phyloP scores from a whole-genome alignment of 176 grass and related monocot genomes.

The Bothriochloa decipiens region DNA sequence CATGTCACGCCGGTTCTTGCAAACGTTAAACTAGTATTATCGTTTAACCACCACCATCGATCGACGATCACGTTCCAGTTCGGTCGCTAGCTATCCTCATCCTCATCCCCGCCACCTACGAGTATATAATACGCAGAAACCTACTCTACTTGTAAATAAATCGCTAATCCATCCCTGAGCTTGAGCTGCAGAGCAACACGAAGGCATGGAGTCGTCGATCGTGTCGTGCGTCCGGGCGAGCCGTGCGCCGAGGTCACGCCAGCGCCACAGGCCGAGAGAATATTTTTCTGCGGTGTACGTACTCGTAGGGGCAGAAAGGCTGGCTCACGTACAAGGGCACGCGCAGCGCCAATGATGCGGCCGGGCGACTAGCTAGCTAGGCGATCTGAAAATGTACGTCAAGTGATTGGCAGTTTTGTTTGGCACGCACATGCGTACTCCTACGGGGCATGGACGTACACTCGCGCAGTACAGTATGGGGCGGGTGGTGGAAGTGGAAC shows the following conservation, averaged over 20 bases:
- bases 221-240: not conserved
- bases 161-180: too few species aligned
- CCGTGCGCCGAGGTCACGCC: not conserved
- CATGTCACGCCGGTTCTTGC: not conserved
- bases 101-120: too few species aligned
- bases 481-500: not conserved
- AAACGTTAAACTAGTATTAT: conserved; percentile 13
- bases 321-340: not conserved
- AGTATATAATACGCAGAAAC: not conserved
- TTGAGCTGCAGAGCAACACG: too few species aligned
- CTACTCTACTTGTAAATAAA: not conserved
- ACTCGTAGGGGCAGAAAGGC: not conserved
- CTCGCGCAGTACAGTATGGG: not conserved
- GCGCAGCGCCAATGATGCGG: not conserved
- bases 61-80: not conserved
- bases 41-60: not conserved
- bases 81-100: not conserved
- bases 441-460: not conserved
- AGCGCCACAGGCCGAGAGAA: not conserved
- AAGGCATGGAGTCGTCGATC: not conserved
- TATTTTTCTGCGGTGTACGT: conserved; percentile 14
- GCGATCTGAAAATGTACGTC: not conserved
- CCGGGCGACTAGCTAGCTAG: not conserved
- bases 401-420: not conserved
- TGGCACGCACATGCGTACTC: not conserved